Percentiles rank a stretch among this genome's conserved stretches.
These are phyloP conservation scores for Pseudoturritis turrita DNA, from an alignment of 345 rosid species.

Conservation along the genomic window DNA sequence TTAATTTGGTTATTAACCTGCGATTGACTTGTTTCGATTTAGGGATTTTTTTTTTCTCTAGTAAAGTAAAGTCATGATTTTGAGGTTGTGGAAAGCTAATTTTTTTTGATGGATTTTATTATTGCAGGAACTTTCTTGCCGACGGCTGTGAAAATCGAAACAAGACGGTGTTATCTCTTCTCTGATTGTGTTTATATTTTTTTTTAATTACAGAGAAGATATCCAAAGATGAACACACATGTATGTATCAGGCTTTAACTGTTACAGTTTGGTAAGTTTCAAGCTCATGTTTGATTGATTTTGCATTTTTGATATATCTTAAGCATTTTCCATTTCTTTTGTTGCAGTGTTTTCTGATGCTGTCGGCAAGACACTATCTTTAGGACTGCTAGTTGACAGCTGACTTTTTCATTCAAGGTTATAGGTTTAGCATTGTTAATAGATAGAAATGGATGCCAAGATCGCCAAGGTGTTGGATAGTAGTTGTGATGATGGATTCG, in stretches of 20 bases:
- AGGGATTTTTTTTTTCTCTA: neutral
- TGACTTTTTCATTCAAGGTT: slow-evolving; percentile 32
- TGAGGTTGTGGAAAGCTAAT: neutral
- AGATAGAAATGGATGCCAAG: slow-evolving; percentile 59
- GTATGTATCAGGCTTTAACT: slow-evolving; percentile 24
- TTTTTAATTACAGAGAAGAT: slow-evolving; percentile 8
- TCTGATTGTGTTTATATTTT: slow-evolving; percentile 22
- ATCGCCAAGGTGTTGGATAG: slow-evolving; percentile 63
- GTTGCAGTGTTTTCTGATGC: slow-evolving; percentile 27
- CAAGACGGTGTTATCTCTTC: slow-evolving; percentile 15
- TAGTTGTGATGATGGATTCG: slow-evolving; percentile 29
- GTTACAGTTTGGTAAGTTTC: slow-evolving; percentile 25
- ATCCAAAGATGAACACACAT: slow-evolving; percentile 4
- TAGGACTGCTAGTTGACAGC: slow-evolving; percentile 37
- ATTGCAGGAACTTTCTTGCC: slow-evolving; percentile 16
- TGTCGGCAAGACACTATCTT: slow-evolving; percentile 30
- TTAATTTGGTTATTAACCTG: neutral
- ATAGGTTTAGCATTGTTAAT: slow-evolving; percentile 47
- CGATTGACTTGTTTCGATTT: slow-evolving; percentile 8
- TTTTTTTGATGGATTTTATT: neutral
- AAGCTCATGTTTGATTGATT: neutral
- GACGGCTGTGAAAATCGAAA: slow-evolving; percentile 7
- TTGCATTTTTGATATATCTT: neutral
- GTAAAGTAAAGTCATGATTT: neutral
- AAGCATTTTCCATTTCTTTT: neutral